Conservation (phyloP, 352 stramenopile genomes). For the Peronospora destructor region DNA sequence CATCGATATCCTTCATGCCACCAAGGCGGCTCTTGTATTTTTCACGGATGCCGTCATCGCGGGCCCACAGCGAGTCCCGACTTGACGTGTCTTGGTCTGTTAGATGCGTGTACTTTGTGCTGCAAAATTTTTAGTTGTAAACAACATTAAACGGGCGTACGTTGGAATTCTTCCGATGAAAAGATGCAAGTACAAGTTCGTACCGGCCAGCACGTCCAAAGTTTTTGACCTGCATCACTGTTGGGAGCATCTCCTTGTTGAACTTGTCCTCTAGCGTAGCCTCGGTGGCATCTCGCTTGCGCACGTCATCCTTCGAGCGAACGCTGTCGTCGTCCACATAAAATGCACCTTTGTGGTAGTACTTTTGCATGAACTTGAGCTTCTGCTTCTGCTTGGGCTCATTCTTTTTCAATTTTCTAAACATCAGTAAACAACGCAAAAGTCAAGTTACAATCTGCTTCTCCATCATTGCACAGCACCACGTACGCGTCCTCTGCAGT, state of each 20-base stretch:
- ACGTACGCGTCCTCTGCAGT: constrained; percentile 85
- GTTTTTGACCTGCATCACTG: constrained; percentile 97
- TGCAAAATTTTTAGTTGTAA: constrained; percentile 26
- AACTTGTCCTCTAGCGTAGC: constrained; percentile 91
- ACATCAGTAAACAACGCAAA: constrained; percentile 3
- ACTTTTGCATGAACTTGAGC: constrained; percentile 95
- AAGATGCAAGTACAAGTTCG: constrained; percentile 11
- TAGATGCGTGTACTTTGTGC: constrained; percentile 97
- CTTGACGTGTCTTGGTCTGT: constrained; percentile 93
- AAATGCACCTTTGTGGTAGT: constrained; percentile 97
- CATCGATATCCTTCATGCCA: constrained; percentile 66
- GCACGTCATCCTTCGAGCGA: constrained; percentile 84
- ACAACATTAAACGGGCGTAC: constrained; percentile 9
- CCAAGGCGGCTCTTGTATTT: constrained; percentile 73
- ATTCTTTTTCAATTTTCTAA: constrained; percentile 78
- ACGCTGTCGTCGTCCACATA: constrained; percentile 95
- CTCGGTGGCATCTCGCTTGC: constrained; percentile 82
- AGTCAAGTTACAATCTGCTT: constrained; percentile 1
- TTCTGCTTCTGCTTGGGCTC: constrained; percentile 79
- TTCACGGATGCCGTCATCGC: constrained; percentile 74
- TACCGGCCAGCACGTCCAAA: constrained; percentile 94
- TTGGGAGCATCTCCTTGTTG: constrained; percentile 90
- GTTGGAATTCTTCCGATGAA: constrained; percentile 9
- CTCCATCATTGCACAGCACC: background rate
- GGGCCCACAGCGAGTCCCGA: constrained; percentile 71